Evolutionary conservation across 2,329 filamentous ascomycete species (phyloP).

Genomic region (Hypoxylon sp.): DNA sequence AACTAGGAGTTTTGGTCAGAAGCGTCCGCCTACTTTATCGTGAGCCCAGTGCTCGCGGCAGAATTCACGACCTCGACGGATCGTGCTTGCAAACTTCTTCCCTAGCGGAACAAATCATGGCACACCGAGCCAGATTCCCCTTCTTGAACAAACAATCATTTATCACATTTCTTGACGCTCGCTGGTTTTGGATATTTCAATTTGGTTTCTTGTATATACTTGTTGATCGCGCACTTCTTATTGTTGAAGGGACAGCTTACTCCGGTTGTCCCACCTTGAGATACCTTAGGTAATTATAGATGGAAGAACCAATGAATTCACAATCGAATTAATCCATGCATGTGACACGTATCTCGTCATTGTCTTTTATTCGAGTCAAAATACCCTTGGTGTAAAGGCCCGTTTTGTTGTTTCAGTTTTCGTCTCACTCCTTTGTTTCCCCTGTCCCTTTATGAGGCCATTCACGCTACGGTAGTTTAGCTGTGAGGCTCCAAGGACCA

Average conservation of each 20-base stretch:
- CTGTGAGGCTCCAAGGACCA: background rate
- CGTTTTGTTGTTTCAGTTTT: slow-evolving; percentile 18
- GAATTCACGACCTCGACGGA: slow-evolving; percentile 43
- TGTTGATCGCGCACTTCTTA: slow-evolving; percentile 29
- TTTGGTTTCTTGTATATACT: slow-evolving; percentile 39
- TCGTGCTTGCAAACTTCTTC: slow-evolving; percentile 42
- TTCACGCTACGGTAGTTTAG: slow-evolving; percentile 12
- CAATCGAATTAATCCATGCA: background rate
- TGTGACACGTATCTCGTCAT: slow-evolving; percentile 17
- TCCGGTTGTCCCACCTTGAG: slow-evolving; percentile 34
- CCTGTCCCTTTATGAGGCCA: background rate
- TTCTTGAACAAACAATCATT: slow-evolving; percentile 37
- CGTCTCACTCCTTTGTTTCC: slow-evolving; percentile 14
- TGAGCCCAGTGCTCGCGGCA: slow-evolving; percentile 43
- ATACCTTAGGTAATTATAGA: slow-evolving; percentile 26
- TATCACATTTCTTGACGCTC: slow-evolving; percentile 38
- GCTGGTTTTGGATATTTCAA: slow-evolving; percentile 24
- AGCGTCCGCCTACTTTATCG: slow-evolving; percentile 33
- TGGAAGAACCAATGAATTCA: slow-evolving; percentile 23
- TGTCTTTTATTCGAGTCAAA: slow-evolving; percentile 9
- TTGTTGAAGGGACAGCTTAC: slow-evolving; percentile 34
- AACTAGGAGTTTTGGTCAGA: slow-evolving; percentile 17
- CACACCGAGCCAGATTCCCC: slow-evolving; percentile 29
- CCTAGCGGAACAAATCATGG: slow-evolving; percentile 33
- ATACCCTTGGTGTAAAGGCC: slow-evolving; percentile 7